Evolutionary conservation across 2,329 filamentous ascomycete species (phyloP), one percentile per base, ranked within the genome.

Genomic region (Venturia nashicola): DNA sequence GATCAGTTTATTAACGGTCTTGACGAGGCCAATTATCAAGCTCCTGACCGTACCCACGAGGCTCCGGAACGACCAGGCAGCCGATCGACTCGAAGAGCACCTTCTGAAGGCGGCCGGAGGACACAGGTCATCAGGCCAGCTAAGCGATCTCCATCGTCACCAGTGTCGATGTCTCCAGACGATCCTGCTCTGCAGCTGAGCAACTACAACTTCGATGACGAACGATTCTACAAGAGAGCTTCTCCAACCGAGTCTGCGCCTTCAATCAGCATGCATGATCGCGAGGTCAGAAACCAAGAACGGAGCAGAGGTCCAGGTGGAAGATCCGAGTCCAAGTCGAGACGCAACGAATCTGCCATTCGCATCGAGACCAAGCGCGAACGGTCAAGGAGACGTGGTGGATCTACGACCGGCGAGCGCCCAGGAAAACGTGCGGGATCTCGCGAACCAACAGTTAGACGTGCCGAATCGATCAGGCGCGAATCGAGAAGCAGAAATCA

Each of bases 141-240:
- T 14, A 96, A 96, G 75, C 83, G 89, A 27, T 97, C 93, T 0
- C 93, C 93, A 0, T 95, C 91, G 1, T 97, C 93, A 0, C 93
- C 93, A 0, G 83, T 96, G 1, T 91, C 92, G 3, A 97, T 97
- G 92, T 96, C 92, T 3, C 91, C 91, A 0, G 90, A 96, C 69
- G 91, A 97, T 70, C 75, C 78, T 20, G 76, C 75, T 3, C 70
- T 78, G 14, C 72, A 72, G 73, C 90, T 65, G 71, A 76, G 61
- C 36, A 76, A 81, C 27, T 78, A 80, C 36, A 78, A 80, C 43
- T 51, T 63, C 34, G 62, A 64, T 34, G 62, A 48, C 11, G 62
- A 64, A 67, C 70, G 73, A 42, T 79, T 78, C 66, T 80, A 80
- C 68, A 76, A 77, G 71, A 67, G 78, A 67, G 59, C 72, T 68